phyloP scores from a whole-genome alignment of 140 eudicot genomes.

The Eryngium alpinum region DNA sequence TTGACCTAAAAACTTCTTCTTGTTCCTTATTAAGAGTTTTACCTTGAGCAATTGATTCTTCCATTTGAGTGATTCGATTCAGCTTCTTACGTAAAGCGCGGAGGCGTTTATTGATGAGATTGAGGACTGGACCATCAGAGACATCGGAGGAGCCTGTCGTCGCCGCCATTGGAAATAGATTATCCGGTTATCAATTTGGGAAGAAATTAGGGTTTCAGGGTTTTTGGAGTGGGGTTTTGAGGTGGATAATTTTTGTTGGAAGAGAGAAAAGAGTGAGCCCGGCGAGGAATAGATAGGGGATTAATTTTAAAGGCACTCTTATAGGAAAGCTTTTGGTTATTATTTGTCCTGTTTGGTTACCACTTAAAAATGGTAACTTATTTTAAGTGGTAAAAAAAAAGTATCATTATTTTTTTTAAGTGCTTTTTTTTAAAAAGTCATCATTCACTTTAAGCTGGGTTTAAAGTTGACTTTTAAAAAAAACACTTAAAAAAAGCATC shows the following conservation, averaged over 20 bases:
- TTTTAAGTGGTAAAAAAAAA: too few species aligned
- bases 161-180: conserved; percentile 31
- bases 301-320: too few species aligned
- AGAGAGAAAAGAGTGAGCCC: too few species aligned
- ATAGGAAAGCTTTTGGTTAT: too few species aligned
- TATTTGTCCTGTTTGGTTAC: too few species aligned
- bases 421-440: too few species aligned
- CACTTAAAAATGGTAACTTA: too few species aligned
- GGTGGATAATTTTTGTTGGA: neutral
- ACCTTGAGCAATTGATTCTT: conserved; percentile 53
- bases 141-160: conserved; percentile 32
- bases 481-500: too few species aligned
- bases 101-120: conserved; percentile 78
- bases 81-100: conserved; percentile 76
- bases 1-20: conserved; percentile 55
- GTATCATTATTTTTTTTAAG: too few species aligned
- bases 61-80: conserved; percentile 77
- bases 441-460: too few species aligned
- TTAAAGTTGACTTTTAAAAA: too few species aligned
- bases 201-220: neutral
- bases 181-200: neutral
- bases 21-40: conserved; percentile 78
- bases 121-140: conserved; percentile 82
- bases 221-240: neutral
- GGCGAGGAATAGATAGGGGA: too few species aligned